Evolutionary conservation across 768 basidiomycete genomes (phyloP).

Genomic region (Termitomyces sp.): DNA sequence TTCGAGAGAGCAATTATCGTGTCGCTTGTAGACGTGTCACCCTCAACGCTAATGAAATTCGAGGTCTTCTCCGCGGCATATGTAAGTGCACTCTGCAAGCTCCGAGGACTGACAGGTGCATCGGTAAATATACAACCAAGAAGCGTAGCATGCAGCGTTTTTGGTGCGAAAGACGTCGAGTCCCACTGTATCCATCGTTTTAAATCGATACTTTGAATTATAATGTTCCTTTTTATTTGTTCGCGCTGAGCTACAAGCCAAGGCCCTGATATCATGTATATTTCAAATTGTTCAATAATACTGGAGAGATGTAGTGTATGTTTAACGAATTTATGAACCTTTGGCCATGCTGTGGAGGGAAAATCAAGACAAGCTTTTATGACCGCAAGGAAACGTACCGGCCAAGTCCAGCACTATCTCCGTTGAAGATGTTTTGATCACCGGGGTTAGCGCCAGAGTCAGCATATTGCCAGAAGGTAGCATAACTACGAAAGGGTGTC

Average conservation of each 20-base stretch:
- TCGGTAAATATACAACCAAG: constrained; percentile 92
- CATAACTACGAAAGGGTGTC: constrained; percentile 22
- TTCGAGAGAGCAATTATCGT: no score
- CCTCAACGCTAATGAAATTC: no score
- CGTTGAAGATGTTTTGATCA: constrained; percentile 54
- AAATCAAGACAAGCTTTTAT: background rate
- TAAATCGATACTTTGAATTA: no score
- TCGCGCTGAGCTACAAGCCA: no score
- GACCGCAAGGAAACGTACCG: constrained; percentile 20
- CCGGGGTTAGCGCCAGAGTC: constrained; percentile 51
- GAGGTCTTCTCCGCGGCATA: no score
- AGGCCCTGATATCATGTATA: background rate
- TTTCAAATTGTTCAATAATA: background rate
- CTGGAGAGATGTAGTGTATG: background rate
- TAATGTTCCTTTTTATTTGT: no score
- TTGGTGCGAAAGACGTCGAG: constrained; percentile 13
- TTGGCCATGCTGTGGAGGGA: constrained; percentile 5
- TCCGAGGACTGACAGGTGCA: constrained; percentile 73
- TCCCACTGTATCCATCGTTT: no score
- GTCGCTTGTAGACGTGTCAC: no score
- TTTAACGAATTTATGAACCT: constrained; percentile 2
- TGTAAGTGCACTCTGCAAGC: constrained; percentile 78
- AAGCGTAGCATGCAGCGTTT: constrained; percentile 86
- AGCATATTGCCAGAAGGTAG: constrained; percentile 60
- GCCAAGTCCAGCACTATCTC: constrained; percentile 36